Evolutionary conservation across 78 protist genomes (phyloP), one percentile per base, ranked within the genome.

Genomic region (Dictyostelium capitatum): DNA sequence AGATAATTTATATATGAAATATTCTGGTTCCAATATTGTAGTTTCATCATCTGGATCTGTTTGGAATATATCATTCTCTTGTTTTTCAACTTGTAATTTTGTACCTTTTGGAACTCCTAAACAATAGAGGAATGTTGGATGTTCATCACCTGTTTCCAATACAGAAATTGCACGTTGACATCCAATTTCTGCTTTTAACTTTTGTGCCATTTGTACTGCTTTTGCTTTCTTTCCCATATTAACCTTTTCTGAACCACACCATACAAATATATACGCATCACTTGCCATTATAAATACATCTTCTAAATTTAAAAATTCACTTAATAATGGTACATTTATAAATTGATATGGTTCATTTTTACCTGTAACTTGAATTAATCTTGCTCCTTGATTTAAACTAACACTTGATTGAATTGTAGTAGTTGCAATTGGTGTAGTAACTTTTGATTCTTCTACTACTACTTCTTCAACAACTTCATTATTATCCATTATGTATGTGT

Each of bases 151-250:
- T 77, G 59, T 15, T 47, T 85, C 92, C n/a, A 87, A 65, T n/a
- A 70, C 79, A 50, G 64, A 78, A 37, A 87, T 79, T 48, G 93
- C 62, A 77, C 93, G 77, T 77, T 87, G 72, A 87, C 93, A 87
- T 25, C 93, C 93, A 65, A 87, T 77, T 77, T 87, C 93, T 50
- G 51, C 84, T 77, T 87, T 87, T 59, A 87, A 51, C 50, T 77
- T 74, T 30, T 87, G 93, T 30, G 93, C 93, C 93, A 87, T 87
- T 87, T 87, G 93, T 11, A 87, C 79, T 8, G 93, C 93, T 37
- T 87, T 87, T 4, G 93, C 84, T 65, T 77, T 74, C 79, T 87
- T 87, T 87, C 62, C 57, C 3, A 54, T 57, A 14, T 43, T 47
- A 17, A 28, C 59, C 30, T 87, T 59, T 1, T 64, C 79, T 12